Base-by-base conservation (phyloP, 352 stramenopile species). In the Phytophthora cactorum region DNA sequence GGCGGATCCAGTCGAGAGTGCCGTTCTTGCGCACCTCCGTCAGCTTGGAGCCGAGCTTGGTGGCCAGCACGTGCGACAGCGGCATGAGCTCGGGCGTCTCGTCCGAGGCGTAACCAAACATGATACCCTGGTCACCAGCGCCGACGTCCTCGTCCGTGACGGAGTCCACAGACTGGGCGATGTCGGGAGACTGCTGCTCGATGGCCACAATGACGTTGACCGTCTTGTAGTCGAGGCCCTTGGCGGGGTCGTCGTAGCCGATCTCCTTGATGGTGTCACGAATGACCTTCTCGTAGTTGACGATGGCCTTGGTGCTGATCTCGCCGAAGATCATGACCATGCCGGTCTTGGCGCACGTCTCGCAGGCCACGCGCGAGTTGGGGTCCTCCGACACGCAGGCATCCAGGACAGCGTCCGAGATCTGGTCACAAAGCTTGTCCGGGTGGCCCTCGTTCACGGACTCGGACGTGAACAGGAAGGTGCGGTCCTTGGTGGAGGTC, bases 281-380 rank as follows among this genome's bases (percentile, higher is more conserved):
- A 68, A 99, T 98, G 46, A 98, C 90, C 82, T 99, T 97, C 82
- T 99, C 98, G 88, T 99, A 99, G 84, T 99, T 99, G 46, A 99
- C 97, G 45, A 97, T 98, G 55, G 97, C 97, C 72, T 97, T 98
- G 57, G 97, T 99, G 66, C 96, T 99, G 81, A 99, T 99, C 89
- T 99, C 98, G 63, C 98, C 98, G 75, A 99, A 99, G 74, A 99
- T 98, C 97, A 99, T 99, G 66, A 99, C 97, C 91, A 99, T 99
- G 75, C 97, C 97, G 3, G 97, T 99, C 90, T 99, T 99, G 71
- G 94, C 97, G 83, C 96, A 98, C 32, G 97, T 99, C 86, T 99
- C 98, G 66, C 97, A 99, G 29, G 98, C 97, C 44, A 99, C 97
- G 76, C 98, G 97, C 66, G 97, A 99, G 77, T 98, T 95, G 56